Evolutionary conservation across 2,329 filamentous ascomycete genomes (phyloP).

Genomic region (Sporothrix brunneoviolacea): DNA sequence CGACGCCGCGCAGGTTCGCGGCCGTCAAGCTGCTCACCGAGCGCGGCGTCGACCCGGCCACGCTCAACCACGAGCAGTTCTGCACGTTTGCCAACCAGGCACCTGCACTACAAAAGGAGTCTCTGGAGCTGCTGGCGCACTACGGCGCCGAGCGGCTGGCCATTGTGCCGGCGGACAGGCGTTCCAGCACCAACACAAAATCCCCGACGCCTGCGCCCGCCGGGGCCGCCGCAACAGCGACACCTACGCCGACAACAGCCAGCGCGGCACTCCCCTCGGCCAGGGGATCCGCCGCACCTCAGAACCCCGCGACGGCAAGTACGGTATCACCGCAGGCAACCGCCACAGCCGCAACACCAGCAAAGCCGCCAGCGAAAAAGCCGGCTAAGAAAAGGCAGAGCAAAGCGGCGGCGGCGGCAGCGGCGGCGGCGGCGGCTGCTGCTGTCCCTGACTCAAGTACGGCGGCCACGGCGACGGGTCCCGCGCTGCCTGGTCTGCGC

Average conservation of each 20-base stretch:
- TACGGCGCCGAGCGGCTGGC: constrained; percentile 52
- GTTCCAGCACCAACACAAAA: constrained; percentile 21
- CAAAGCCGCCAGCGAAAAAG: background rate
- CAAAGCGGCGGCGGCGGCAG: background rate
- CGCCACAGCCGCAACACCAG: background rate
- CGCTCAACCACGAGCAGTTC: constrained; percentile 49
- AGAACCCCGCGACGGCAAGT: too few relatives aligned
- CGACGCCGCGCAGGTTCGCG: background rate
- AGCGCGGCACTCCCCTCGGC: background rate
- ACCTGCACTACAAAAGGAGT: constrained; percentile 47
- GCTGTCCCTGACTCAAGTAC: too few relatives aligned
- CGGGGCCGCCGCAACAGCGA: constrained; percentile 11
- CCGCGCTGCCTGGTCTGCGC: background rate
- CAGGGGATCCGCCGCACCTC: too few relatives aligned
- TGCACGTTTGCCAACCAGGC: constrained; percentile 55
- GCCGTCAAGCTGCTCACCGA: constrained; percentile 40
- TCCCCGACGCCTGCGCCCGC: constrained; percentile 21
- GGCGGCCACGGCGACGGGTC: background rate
- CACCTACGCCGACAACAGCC: background rate
- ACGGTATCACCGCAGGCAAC: too few relatives aligned
- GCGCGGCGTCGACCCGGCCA: constrained; percentile 44
- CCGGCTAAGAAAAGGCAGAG: background rate
- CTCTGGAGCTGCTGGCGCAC: constrained; percentile 48
- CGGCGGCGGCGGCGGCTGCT: too few relatives aligned
- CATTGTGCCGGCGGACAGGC: constrained; percentile 47